phyloP scores from a whole-genome alignment of 2,329 filamentous ascomycete species.

The Alternaria arborescens region DNA sequence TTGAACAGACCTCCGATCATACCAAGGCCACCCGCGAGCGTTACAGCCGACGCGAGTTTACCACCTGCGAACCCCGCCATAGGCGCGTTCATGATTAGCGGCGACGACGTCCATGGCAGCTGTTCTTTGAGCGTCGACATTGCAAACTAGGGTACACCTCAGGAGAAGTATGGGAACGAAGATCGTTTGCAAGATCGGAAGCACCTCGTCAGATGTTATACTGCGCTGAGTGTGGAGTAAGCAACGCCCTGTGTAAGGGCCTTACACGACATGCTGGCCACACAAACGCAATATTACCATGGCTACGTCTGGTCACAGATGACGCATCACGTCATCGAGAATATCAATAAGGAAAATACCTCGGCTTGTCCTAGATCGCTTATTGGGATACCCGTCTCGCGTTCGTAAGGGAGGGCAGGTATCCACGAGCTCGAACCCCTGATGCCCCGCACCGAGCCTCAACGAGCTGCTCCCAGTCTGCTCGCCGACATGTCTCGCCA shows the following conservation, averaged over 20 bases:
- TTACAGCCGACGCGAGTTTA: constrained; percentile 68
- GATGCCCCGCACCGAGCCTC: too few species aligned
- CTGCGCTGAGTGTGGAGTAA: background rate
- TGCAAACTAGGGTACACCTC: background rate
- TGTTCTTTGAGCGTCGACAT: constrained; percentile 27
- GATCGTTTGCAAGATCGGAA: background rate
- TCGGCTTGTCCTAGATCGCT: background rate
- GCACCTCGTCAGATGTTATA: background rate
- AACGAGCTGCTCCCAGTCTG: background rate
- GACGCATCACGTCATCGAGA: background rate
- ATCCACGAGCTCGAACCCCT: background rate
- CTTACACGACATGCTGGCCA: background rate
- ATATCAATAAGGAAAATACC: background rate
- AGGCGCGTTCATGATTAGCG: constrained; percentile 70
- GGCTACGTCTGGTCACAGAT: background rate
- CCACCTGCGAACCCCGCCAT: constrained; percentile 70
- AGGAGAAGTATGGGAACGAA: too few species aligned
- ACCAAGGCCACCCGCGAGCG: constrained; percentile 59
- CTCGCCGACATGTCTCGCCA: too few species aligned
- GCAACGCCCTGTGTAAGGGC: background rate
- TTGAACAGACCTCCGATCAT: constrained; percentile 53
- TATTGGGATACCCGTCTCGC: background rate
- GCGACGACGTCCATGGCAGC: constrained; percentile 63
- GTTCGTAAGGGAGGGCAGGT: background rate
- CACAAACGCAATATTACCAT: background rate